phyloP scores from a whole-genome alignment of 139 green algal genomes.

The Tetradesmus lagerheimii region DNA sequence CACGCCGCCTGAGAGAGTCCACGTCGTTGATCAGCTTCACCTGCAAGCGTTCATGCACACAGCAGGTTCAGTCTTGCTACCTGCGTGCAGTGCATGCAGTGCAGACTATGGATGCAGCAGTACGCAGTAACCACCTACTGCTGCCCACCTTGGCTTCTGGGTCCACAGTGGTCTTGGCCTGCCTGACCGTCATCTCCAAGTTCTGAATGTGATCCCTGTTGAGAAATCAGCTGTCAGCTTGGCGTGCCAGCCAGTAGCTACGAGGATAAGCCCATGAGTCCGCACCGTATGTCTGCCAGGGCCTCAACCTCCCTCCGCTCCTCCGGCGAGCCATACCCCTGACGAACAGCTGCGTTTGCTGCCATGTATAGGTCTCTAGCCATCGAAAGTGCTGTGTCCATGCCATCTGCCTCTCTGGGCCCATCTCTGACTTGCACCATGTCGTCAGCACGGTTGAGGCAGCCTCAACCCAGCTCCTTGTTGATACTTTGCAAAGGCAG shows the following conservation, averaged over 20 bases:
- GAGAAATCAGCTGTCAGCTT: background rate
- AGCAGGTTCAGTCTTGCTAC: background rate
- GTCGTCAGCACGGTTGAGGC: background rate
- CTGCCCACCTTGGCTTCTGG: background rate
- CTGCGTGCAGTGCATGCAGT: background rate
- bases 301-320: background rate
- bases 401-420: background rate
- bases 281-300: conserved; percentile 3
- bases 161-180: background rate
- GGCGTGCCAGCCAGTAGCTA: background rate
- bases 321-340: background rate
- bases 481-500: background rate
- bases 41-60: background rate
- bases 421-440: background rate
- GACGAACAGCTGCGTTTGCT: background rate
- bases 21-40: background rate
- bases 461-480: background rate
- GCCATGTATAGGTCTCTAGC: background rate
- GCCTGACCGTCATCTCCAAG: conserved; percentile 17
- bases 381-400: background rate
- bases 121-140: background rate
- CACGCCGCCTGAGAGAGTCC: conserved; percentile 12
- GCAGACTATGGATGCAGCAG: background rate
- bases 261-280: background rate
- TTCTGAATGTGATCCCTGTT: background rate